Conservation (phyloP, 441 rosid genomes). For the Erodium chrysanthum region DNA sequence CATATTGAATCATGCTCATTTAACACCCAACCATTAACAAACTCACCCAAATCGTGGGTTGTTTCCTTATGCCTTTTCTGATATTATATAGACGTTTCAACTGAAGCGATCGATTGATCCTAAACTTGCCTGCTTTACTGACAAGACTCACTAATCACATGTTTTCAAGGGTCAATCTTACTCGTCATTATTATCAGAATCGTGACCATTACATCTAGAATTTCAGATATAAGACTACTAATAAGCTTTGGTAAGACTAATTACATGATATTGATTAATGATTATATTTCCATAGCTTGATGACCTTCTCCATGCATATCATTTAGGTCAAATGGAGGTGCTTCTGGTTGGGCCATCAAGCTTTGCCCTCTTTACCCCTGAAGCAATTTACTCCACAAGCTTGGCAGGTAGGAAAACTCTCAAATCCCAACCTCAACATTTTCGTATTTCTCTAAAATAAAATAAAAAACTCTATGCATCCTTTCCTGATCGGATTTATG, state of each 20-base stretch:
- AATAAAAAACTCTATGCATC: too few species aligned
- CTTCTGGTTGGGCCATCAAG: background rate
- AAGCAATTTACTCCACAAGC: background rate
- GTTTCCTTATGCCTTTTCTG: background rate
- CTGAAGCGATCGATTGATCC: background rate
- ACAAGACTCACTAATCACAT: background rate
- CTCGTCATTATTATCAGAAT: too few species aligned
- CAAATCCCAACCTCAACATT: background rate
- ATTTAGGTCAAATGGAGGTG: background rate
- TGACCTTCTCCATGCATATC: background rate
- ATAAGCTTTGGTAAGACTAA: background rate
- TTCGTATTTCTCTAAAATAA: background rate
- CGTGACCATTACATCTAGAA: too few species aligned
- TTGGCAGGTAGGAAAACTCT: background rate
- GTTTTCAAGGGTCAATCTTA: too few species aligned
- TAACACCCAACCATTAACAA: too few species aligned
- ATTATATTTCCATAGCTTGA: background rate
- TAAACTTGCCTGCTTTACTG: background rate
- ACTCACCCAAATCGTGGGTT: background rate
- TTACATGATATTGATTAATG: background rate
- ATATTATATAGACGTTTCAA: background rate
- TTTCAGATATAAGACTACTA: too few species aligned
- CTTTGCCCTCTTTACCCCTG: background rate
- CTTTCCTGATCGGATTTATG: too few species aligned
- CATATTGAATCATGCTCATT: background rate